These are phyloP conservation scores for Phytophthora vignae DNA, from an alignment of 352 stramenopile species.

Conservation along the genomic window DNA sequence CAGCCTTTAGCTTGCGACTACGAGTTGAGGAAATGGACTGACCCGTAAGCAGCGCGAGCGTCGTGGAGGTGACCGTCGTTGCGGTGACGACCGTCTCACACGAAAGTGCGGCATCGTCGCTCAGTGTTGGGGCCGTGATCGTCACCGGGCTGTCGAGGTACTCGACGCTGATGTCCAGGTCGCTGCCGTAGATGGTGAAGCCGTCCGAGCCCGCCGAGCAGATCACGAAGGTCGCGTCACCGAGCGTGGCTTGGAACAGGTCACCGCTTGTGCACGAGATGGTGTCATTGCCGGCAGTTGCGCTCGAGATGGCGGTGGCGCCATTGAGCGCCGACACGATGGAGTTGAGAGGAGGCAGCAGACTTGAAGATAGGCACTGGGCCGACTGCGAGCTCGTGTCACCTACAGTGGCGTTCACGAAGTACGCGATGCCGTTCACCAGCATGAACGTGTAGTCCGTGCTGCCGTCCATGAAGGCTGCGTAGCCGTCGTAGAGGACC, in stretches of 20 bases:
- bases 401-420: conserved; percentile 10
- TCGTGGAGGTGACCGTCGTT: conserved; percentile 13
- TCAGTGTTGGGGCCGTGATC: conserved; percentile 16
- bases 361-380: conserved; percentile 16
- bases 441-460: conserved; percentile 28
- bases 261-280: conserved; percentile 24
- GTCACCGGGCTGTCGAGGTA: conserved; percentile 13
- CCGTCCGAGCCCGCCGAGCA: conserved; percentile 7
- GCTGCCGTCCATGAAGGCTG: conserved; percentile 17
- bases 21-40: background rate
- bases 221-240: conserved; percentile 24
- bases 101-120: background rate
- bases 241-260: conserved; percentile 27
- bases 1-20: conserved; percentile 2
- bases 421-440: conserved; percentile 34
- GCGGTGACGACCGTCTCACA: conserved; percentile 18
- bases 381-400: conserved; percentile 3
- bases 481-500: conserved; percentile 31
- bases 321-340: conserved; percentile 18
- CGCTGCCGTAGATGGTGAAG: conserved; percentile 18
- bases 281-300: background rate
- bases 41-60: conserved; percentile 16
- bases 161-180: conserved; percentile 19
- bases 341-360: conserved; percentile 21
- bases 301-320: conserved; percentile 10